phyloP scores from a whole-genome alignment of 331 rosid species.

The Telfairia occidentalis region DNA sequence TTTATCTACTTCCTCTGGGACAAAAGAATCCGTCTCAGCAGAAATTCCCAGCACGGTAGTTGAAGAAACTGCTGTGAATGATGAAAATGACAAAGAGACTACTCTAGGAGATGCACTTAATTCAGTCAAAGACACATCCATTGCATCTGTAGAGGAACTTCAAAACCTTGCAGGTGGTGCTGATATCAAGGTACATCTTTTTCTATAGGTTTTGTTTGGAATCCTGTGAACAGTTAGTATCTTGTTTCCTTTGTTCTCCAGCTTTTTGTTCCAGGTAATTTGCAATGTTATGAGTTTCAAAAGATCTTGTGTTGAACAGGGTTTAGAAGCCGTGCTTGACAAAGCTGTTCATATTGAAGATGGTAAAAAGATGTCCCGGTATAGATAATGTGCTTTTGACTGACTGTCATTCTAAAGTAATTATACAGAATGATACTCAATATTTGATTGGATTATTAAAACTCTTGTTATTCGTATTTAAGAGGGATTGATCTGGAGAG shows the following conservation, averaged over 20 bases:
- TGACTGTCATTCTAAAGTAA: constrained; percentile 12
- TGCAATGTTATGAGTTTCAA: not conserved
- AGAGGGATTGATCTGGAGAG: constrained; percentile 99
- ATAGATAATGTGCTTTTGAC: constrained; percentile 17
- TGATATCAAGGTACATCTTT: constrained; percentile 73
- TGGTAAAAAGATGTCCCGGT: constrained; percentile 94
- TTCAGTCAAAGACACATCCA: constrained; percentile 63
- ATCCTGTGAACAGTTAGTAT: not conserved
- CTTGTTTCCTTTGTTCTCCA: constrained; percentile 13
- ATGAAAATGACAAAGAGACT: constrained; percentile 54
- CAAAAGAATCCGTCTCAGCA: constrained; percentile 34
- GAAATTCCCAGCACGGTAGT: constrained; percentile 37
- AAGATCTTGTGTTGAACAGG: constrained; percentile 39
- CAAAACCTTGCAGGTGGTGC: constrained; percentile 96
- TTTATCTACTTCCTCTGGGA: constrained; percentile 48
- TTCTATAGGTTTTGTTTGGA: not conserved
- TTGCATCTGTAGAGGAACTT: constrained; percentile 88
- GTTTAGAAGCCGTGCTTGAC: constrained; percentile 95
- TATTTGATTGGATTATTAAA: constrained; percentile 16
- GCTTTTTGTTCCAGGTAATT: not conserved
- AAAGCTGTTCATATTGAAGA: constrained; percentile 93
- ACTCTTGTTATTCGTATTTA: constrained; percentile 18
- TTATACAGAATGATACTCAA: constrained; percentile 4
- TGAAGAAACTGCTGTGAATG: constrained; percentile 41
- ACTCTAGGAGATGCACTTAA: constrained; percentile 81